Evolutionary conservation across 1,284 basidiomycete genomes (phyloP), one percentile per base, ranked within the genome.

Genomic region (Termitomyces sp.): DNA sequence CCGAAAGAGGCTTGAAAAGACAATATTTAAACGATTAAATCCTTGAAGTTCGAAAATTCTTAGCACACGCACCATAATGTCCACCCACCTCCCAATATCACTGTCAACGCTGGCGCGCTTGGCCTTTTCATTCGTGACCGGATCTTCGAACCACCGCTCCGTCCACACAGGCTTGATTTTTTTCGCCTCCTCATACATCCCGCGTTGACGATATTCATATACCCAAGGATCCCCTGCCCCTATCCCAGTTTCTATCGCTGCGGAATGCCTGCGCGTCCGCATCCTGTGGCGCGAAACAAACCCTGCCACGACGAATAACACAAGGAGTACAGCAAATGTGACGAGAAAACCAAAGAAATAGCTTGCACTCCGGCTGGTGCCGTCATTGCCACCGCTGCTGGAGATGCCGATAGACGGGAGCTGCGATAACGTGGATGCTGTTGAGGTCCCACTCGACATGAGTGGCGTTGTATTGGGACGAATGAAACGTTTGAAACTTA

Each of bases 281-380:
- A 71, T 64, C 44, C 77, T 64, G 36, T 79, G 70, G 55, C 83
- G 73, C 13, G 81, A 76, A 31, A 78, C 71, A 19, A 84, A 64
- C 9, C 80, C 81, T 56, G 82, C 84, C 5, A 73, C 79, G 21
- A 83, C 69, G 57, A 84, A 83, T 54, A 83, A 68, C 50, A 84
- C 68, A 41, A 85, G 73, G 52, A 85, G 73, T 7, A 78, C 75
- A 63, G 83, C 69, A 62, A 85, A 83, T 33, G 81, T 78, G 65
- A 85, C 75, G 58, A 84, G 74, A 63, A 85, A 84, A 40, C 82
- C 83, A 60, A 84, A 84, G 64, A 81, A 81, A 61, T 81, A 81
- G 64, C 72, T 80, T 48, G 74, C 70, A 30, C 73, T 70, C 26
- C 68, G 66, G 34, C 61, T 41, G 26, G 15, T 12, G 42, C 51